Percentiles rank a stretch among this genome's conserved stretches.
phyloP scores from a whole-genome alignment of 768 basidiomycete species.

The Lentinula raphanica region DNA sequence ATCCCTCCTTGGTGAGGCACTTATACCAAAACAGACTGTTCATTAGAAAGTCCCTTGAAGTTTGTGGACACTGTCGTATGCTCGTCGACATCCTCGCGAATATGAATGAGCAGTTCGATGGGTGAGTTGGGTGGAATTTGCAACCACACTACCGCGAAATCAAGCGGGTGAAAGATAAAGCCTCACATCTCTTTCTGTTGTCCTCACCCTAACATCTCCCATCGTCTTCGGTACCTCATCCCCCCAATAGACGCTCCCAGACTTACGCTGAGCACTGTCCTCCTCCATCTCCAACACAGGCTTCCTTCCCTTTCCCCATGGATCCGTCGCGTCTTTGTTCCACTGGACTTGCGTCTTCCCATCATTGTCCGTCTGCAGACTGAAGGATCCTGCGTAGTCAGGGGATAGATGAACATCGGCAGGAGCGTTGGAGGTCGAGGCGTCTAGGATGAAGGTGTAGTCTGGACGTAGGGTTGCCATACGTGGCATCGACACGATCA shows the following conservation, averaged over 20 bases:
- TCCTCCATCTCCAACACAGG: neutral
- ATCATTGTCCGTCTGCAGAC: slow-evolving; percentile 10
- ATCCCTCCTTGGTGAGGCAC: no score
- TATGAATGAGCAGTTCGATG: no score
- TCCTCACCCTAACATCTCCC: neutral
- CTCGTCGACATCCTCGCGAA: no score
- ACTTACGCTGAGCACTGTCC: neutral
- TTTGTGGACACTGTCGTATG: no score
- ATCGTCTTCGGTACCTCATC: neutral
- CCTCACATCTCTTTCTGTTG: neutral
- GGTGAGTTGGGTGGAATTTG: no score
- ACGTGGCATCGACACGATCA: neutral
- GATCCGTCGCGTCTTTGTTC: neutral
- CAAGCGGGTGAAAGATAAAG: neutral
- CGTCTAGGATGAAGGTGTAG: neutral
- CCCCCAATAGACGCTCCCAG: neutral
- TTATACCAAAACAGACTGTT: no score
- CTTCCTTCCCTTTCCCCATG: neutral
- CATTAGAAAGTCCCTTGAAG: no score
- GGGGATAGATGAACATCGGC: neutral
- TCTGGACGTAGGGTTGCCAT: neutral
- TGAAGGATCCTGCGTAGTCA: neutral
- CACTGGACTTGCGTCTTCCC: neutral
- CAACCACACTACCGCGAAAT: no score
- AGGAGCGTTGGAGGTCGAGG: slow-evolving; percentile 4